These are phyloP conservation scores for Claviceps paspali DNA, from an alignment of 2,329 filamentous ascomycete species.

Conservation along the genomic window DNA sequence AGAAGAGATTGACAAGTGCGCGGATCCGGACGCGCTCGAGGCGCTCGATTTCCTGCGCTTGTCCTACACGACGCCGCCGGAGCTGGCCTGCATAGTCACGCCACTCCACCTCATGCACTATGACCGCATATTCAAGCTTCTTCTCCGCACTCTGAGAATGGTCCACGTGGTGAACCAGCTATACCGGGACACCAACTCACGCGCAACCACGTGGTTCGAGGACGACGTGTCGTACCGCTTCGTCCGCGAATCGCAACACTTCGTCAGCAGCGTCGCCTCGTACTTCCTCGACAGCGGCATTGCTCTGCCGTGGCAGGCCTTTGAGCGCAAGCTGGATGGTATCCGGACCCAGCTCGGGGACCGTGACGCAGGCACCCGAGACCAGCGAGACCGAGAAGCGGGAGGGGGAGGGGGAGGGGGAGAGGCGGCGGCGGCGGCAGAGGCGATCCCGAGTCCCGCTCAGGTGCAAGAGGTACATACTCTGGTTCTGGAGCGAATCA, in stretches of 20 bases:
- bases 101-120: constrained; percentile 58
- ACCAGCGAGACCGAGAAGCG: no score
- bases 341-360: constrained; percentile 42
- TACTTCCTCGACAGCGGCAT: constrained; percentile 76
- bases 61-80: constrained; percentile 62
- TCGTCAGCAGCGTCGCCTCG: constrained; percentile 54
- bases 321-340: constrained; percentile 48
- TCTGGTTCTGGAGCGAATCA: constrained; percentile 56
- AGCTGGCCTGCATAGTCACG: constrained; percentile 61
- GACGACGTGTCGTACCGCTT: constrained; percentile 40
- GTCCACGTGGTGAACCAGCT: constrained; percentile 57
- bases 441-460: constrained; percentile 37
- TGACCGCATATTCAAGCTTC: constrained; percentile 66
- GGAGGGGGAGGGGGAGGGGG: no score
- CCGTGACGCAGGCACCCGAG: constrained; percentile 22
- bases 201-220: constrained; percentile 18
- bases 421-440: no score
- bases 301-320: constrained; percentile 53
- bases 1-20: constrained; percentile 67
- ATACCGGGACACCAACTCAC: constrained; percentile 38
- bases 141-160: constrained; percentile 66
- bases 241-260: constrained; percentile 62
- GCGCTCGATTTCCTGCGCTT: constrained; percentile 88
- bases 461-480: constrained; percentile 57
- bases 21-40: constrained; percentile 68